Base-by-base conservation (phyloP, 1,284 basidiomycete species). In the Leccinum solheimii region DNA sequence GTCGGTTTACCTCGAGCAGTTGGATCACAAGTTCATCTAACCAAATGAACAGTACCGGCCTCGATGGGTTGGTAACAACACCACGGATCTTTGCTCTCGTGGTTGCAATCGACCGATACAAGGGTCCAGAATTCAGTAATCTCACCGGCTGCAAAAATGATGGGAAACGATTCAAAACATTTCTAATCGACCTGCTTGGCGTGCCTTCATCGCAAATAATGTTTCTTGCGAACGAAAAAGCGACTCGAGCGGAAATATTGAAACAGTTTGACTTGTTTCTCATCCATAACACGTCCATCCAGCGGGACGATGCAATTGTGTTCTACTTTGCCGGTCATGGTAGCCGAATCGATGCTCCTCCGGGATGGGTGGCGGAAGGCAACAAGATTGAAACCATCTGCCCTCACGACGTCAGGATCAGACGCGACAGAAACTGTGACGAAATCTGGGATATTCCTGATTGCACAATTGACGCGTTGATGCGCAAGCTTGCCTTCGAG, bases 321-420 rank as follows among this genome's bases (percentile, higher is more conserved):
- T 76, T 88, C 61, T 88, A 83, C 67, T 89, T 85, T 67, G 84
- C 87, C 10, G 86, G 87, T 5, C 86, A 88, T 67, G 87, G 87
- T 4, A 81, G 80, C 63, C 77, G 70, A 48, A 65, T 81, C 8
- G 68, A 71, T 9, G 80, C 85, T 16, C 86, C 86, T 19, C 67
- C 72, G 11, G 82, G 79, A 36, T 87, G 86, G 85, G 80, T 79
- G 61, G 73, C 76, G 38, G 73, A 70, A n/a, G 60, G 67, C 26
- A 73, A 75, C 19, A 76, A 76, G 49, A 82, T 86, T 4, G 79
- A 87, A 63, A 78, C 83, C 43, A 70, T 88, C 11, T 86, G 85
- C 66, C 75, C 86, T 1, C 81, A 85, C 60, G 86, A 88, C 67
- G 77, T 82, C 55, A 10, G 32, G 13, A 80, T 81, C 61, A 79